phyloP scores from a whole-genome alignment of 2,329 filamentous ascomycete genomes.

The Cercospora brassicicola region DNA sequence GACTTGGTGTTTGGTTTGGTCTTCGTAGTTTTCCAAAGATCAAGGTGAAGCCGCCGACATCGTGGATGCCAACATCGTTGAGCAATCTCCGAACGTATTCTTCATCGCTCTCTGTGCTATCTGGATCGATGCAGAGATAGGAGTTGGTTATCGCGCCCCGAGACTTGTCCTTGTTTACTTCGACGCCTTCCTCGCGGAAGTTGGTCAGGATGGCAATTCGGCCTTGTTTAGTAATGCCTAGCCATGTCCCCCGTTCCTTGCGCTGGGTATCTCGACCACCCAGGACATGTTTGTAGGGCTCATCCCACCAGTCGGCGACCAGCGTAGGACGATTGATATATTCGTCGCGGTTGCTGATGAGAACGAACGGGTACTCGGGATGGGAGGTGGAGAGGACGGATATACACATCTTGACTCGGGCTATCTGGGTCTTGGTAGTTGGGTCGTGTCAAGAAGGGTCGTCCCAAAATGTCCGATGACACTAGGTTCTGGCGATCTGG shows the following conservation, averaged over 20 bases:
- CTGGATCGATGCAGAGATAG: constrained; percentile 54
- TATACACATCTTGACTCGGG: constrained; percentile 48
- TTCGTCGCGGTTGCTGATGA: constrained; percentile 58
- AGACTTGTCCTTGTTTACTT: constrained; percentile 50
- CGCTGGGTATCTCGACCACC: constrained; percentile 64
- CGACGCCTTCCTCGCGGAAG: constrained; percentile 56
- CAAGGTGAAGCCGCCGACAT: constrained; percentile 64
- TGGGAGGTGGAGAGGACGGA: constrained; percentile 52
- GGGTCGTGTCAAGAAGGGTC: constrained; percentile 1
- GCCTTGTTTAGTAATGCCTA: constrained; percentile 61
- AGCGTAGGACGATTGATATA: constrained; percentile 63
- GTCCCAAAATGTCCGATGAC: not conserved
- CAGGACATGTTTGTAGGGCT: constrained; percentile 56
- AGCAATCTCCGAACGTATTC: constrained; percentile 58
- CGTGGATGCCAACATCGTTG: constrained; percentile 54
- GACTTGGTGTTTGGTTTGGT: not conserved
- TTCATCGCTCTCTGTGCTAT: constrained; percentile 45
- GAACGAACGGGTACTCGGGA: constrained; percentile 51
- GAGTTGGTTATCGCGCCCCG: constrained; percentile 61
- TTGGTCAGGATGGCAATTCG: constrained; percentile 65
- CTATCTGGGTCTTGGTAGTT: not conserved
- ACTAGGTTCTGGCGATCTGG: constrained; percentile 5
- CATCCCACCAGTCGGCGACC: constrained; percentile 60
- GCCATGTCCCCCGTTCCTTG: constrained; percentile 62
- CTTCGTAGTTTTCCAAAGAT: constrained; percentile 56